These are phyloP conservation scores for Pelagophyceae sp. DNA, from an alignment of 352 stramenopile genomes.

Conservation along the genomic window DNA sequence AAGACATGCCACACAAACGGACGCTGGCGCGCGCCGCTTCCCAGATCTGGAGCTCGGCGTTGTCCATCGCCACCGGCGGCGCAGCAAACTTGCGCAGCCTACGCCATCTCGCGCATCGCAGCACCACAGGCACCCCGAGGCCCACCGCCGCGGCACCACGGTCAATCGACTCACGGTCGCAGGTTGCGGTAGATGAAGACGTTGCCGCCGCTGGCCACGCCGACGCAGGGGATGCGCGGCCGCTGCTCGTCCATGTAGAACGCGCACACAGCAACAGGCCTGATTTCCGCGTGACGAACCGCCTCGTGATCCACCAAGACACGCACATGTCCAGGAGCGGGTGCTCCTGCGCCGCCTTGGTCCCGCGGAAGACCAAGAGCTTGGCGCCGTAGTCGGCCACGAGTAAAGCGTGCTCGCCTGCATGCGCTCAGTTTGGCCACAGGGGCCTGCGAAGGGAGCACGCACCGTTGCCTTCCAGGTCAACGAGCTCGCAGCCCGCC, in stretches of 20 bases:
- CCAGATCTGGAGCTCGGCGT: conserved; percentile 17
- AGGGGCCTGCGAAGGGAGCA: conserved; percentile 11
- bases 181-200: conserved; percentile 76
- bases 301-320: too few relatives aligned
- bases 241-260: conserved; percentile 64
- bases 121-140: too few relatives aligned
- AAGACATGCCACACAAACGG: too few relatives aligned
- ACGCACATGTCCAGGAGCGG: conserved; percentile 60
- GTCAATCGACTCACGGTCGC: too few relatives aligned
- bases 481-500: not conserved
- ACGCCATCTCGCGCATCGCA: too few relatives aligned
- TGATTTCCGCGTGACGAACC: too few relatives aligned
- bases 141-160: too few relatives aligned
- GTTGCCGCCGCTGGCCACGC: conserved; percentile 59
- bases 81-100: conserved; percentile 72
- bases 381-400: conserved; percentile 24
- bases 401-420: conserved; percentile 16
- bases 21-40: not conserved
- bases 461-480: not conserved
- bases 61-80: conserved; percentile 54
- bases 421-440: not conserved
- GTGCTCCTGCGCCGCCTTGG: conserved; percentile 60
- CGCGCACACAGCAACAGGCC: conserved; percentile 50
- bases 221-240: conserved; percentile 61
- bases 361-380: conserved; percentile 30